Evolutionary conservation across 2,329 filamentous ascomycete genomes (phyloP).

Genomic region (Didymella arachidicola): DNA sequence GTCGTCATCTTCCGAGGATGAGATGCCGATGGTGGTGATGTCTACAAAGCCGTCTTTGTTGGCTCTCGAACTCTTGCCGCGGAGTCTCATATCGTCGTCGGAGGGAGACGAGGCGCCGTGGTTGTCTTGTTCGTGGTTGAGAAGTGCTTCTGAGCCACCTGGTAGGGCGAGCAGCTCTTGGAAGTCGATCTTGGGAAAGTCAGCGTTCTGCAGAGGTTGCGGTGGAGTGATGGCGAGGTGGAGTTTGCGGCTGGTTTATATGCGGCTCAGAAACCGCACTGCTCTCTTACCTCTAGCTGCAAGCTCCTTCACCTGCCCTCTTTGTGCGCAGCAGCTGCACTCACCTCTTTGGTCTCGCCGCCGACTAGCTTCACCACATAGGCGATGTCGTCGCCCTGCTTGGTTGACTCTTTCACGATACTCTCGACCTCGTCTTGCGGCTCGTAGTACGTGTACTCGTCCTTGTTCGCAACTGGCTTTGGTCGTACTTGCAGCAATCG

Average conservation of each 20-base stretch:
- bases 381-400: conserved; percentile 42
- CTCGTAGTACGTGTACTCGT: conserved; percentile 48
- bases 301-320: conserved; percentile 10
- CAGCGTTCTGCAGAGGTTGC: background rate
- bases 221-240: background rate
- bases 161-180: conserved; percentile 55
- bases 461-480: conserved; percentile 32
- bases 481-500: conserved; percentile 38
- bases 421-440: conserved; percentile 47
- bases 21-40: conserved; percentile 39
- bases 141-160: conserved; percentile 58
- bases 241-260: background rate
- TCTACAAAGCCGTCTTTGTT: conserved; percentile 39
- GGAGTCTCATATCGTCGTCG: conserved; percentile 37
- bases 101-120: conserved; percentile 28
- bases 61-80: conserved; percentile 25
- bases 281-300: conserved; percentile 6
- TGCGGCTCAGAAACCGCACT: background rate
- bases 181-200: conserved; percentile 53
- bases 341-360: conserved; percentile 52
- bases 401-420: conserved; percentile 51
- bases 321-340: conserved; percentile 26
- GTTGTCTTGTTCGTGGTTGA: conserved; percentile 49
- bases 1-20: conserved; percentile 35
- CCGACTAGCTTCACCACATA: conserved; percentile 56